A percentile compares a stretch with the other conserved stretches of the same genome.
These are phyloP conservation scores for Purshia tridentata DNA, from an alignment of 306 rosid species.

Conservation along the genomic window DNA sequence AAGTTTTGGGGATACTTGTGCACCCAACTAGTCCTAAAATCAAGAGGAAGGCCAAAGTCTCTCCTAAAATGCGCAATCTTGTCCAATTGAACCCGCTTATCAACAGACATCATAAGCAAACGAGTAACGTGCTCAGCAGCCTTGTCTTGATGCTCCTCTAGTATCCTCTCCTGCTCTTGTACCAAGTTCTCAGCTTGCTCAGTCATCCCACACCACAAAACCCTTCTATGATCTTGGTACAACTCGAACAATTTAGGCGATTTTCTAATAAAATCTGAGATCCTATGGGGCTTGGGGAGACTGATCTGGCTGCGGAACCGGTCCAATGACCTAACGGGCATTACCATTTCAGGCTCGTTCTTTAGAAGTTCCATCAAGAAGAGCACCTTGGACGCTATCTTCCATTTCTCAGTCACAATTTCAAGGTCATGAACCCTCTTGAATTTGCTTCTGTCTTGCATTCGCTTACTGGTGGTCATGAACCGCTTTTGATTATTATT, in stretches of 20 bases:
- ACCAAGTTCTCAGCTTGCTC: slow-evolving; percentile 51
- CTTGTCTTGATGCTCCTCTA: slow-evolving; percentile 46
- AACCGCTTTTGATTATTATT: slow-evolving; percentile 28
- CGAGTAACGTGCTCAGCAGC: slow-evolving; percentile 69
- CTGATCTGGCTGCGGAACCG: slow-evolving; percentile 57
- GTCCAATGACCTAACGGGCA: slow-evolving; percentile 56
- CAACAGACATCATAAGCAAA: slow-evolving; percentile 74
- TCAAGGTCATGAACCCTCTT: slow-evolving; percentile 75
- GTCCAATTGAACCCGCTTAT: slow-evolving; percentile 57
- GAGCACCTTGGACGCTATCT: slow-evolving; percentile 50
- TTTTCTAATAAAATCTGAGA: slow-evolving; percentile 72
- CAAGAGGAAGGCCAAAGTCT: slow-evolving; percentile 50
- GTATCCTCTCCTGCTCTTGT: slow-evolving; percentile 46
- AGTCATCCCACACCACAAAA: slow-evolving; percentile 76
- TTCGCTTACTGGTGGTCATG: slow-evolving; percentile 48
- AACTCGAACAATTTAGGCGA: slow-evolving; percentile 61
- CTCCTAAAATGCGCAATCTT: slow-evolving; percentile 55
- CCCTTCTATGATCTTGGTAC: slow-evolving; percentile 49
- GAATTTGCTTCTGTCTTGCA: slow-evolving; percentile 49
- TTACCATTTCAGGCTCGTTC: slow-evolving; percentile 70
- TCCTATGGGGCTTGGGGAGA: slow-evolving; percentile 68
- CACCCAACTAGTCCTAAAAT: slow-evolving; percentile 58
- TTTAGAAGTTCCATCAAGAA: slow-evolving; percentile 61
- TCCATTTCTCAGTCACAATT: slow-evolving; percentile 69
- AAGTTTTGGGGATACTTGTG: slow-evolving; percentile 60